Conservation (phyloP, 148 eudicot genomes). For the Mesembryanthemum crystallinum region DNA sequence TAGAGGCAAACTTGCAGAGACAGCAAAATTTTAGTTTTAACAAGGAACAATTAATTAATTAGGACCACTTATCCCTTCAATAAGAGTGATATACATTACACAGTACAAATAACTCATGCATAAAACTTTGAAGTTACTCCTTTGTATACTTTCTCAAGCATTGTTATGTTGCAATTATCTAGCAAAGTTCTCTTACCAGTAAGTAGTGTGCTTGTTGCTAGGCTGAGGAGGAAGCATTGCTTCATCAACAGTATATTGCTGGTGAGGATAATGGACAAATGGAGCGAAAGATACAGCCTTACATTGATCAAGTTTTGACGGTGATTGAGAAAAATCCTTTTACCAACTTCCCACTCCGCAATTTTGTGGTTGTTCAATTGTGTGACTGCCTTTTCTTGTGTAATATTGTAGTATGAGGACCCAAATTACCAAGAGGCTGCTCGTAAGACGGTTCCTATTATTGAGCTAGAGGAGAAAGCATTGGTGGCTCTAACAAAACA, state of each 20-base stretch:
- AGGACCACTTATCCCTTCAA: neutral
- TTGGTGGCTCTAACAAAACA: slow-evolving; percentile 68
- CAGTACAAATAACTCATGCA: neutral
- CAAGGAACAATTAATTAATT: too few relatives aligned
- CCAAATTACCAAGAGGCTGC: slow-evolving; percentile 74
- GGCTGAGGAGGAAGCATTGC: slow-evolving; percentile 94
- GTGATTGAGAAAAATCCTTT: slow-evolving; percentile 33
- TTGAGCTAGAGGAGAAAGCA: slow-evolving; percentile 89
- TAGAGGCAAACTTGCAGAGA: too few relatives aligned
- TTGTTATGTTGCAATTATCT: neutral
- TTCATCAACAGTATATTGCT: slow-evolving; percentile 66
- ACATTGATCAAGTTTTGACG: slow-evolving; percentile 70
- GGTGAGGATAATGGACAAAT: slow-evolving; percentile 44
- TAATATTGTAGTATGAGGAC: slow-evolving; percentile 72
- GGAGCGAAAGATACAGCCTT: slow-evolving; percentile 61
- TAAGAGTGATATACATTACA: neutral
- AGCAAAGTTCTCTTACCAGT: slow-evolving; percentile 3
- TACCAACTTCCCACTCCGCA: neutral
- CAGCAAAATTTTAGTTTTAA: too few relatives aligned
- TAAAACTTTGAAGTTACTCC: too few relatives aligned
- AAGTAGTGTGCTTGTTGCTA: slow-evolving; percentile 27
- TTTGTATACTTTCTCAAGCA: neutral
- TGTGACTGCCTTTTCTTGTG: slow-evolving; percentile 7
- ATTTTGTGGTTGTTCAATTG: neutral
- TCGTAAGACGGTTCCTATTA: slow-evolving; percentile 72